Base-by-base conservation (phyloP, 2,329 filamentous ascomycete genomes). In the Cladosporium oxysporum region DNA sequence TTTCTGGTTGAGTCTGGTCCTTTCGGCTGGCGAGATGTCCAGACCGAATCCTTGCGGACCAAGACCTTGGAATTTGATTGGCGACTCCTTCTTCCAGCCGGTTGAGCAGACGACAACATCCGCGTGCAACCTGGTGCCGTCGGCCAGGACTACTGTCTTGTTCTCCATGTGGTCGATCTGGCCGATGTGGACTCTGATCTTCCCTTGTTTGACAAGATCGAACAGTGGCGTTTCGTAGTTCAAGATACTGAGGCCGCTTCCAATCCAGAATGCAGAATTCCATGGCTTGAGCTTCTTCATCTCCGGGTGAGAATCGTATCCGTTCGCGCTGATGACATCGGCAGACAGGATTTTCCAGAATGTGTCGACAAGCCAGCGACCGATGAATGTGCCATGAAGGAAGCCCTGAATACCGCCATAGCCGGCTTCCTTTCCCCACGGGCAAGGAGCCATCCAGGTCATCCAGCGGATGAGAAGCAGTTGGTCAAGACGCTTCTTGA, bases 371-470 rank as follows among this genome's bases (percentile, higher is more conserved):
- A 90, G 75, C 60, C 78, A 79, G 0, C 86, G 82, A 2, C 88
- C 88, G 1, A 89, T 62, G 37, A 79, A 76, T 0, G 85, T 89
- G 26, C 81, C 79, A 69, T 90, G 87, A 57, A 88, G 79, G 66
- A 89, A 86, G 11, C 76, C 73, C 3, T 87, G 82, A 1, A 86
- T 79, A 12, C 78, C 78, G 14, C 82, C 79, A 69, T 84, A 90
- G 1, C 88, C 89, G 71, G 88, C 88, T 1, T 83, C 84, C 1
- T 82, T 80, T 5, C 88, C 89, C 88, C 89, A 93, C 16, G 90
- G 83, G 73, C 90, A 93, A 0, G 91, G 91, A 61, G 86, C 88
- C 76, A 93, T 87, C 87, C 89, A 92, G 1, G 87, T 90, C 62
- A 93, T 78, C 69, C 90, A 83, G 0, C 91, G 87, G 0, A 86